A percentile compares a stretch with the other conserved stretches of the same genome.
phyloP scores from a whole-genome alignment of 2,329 filamentous ascomycete genomes.

The Pseudocercospora musae region DNA sequence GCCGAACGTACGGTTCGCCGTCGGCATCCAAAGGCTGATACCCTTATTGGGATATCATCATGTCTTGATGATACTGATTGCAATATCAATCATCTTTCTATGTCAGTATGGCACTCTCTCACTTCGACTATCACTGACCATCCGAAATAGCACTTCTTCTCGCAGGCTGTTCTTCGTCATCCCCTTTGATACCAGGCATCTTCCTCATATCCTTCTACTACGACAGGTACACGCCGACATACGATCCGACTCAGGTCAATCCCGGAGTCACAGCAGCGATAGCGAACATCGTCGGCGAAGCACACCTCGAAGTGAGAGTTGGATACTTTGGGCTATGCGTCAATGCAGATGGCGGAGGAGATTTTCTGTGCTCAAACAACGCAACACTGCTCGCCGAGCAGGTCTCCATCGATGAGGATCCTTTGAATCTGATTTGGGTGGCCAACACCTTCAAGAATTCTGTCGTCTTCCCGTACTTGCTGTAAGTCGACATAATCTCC shows the following conservation, averaged over 20 bases:
- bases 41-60: conserved; percentile 69
- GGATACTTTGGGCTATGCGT: conserved; percentile 98
- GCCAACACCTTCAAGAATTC: conserved; percentile 97
- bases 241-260: conserved; percentile 83
- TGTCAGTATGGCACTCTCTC: conserved; percentile 59
- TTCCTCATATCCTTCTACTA: conserved; percentile 99
- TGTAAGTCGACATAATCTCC: conserved; percentile 56
- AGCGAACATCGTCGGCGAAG: conserved; percentile 81
- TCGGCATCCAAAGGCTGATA: conserved; percentile 55
- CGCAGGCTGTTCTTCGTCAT: conserved; percentile 94
- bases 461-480: conserved; percentile 94
- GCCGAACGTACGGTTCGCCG: conserved; percentile 50
- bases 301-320: conserved; percentile 82
- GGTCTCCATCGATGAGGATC: conserved; percentile 86
- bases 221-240: conserved; percentile 75
- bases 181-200: conserved; percentile 89
- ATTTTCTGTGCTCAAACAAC: conserved; percentile 95
- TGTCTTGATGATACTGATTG: conserved; percentile 97
- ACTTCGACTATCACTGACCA: conserved; percentile 7
- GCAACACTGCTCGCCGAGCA: conserved; percentile 88
- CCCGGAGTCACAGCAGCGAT: conserved; percentile 84
- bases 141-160: conserved; percentile 70
- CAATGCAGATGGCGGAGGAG: conserved; percentile 75
- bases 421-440: conserved; percentile 94
- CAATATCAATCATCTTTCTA: conserved; percentile 85